Evolutionary conservation across 106 monocot species (phyloP).

Genomic region (Amphibolis antarctica): DNA sequence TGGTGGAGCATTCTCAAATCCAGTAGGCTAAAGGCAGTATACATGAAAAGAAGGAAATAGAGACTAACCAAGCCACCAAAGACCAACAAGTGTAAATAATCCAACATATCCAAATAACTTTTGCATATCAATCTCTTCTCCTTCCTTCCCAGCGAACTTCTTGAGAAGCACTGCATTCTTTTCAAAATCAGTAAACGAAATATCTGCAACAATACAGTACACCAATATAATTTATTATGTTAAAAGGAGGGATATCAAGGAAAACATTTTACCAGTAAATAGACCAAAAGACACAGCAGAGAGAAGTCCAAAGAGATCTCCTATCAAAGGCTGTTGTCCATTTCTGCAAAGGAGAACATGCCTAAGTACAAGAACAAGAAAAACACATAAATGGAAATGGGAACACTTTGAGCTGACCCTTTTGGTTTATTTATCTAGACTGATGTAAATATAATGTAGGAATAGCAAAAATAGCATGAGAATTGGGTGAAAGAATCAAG

Average conservation of each 20-base stretch:
- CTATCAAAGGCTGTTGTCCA: conserved; percentile 58
- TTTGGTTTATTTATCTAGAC: too few relatives aligned
- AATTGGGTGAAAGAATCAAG: not conserved
- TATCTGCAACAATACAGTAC: too few relatives aligned
- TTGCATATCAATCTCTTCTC: conserved; percentile 81
- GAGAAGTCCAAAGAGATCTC: conserved; percentile 94
- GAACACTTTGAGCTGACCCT: too few relatives aligned
- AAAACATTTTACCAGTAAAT: conserved; percentile 60
- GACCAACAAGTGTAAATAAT: conserved; percentile 66
- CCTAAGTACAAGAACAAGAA: not conserved
- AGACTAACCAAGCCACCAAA: conserved; percentile 94
- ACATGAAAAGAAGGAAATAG: not conserved
- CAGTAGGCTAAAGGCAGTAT: not conserved
- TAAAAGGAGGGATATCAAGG: not conserved
- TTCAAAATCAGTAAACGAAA: not conserved
- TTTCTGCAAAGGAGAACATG: conserved; percentile 30
- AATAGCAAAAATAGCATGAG: not conserved
- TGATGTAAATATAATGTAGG: too few relatives aligned
- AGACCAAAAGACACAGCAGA: conserved; percentile 88
- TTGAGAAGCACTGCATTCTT: conserved; percentile 71
- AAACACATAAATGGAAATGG: not conserved
- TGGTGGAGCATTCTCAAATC: not conserved
- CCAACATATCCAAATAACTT: conserved; percentile 98
- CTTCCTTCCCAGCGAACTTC: conserved; percentile 91
- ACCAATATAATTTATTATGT: not conserved